These are phyloP conservation scores for Sporisorium scitamineum DNA, from an alignment of 1,284 basidiomycete species.

Conservation along the genomic window DNA sequence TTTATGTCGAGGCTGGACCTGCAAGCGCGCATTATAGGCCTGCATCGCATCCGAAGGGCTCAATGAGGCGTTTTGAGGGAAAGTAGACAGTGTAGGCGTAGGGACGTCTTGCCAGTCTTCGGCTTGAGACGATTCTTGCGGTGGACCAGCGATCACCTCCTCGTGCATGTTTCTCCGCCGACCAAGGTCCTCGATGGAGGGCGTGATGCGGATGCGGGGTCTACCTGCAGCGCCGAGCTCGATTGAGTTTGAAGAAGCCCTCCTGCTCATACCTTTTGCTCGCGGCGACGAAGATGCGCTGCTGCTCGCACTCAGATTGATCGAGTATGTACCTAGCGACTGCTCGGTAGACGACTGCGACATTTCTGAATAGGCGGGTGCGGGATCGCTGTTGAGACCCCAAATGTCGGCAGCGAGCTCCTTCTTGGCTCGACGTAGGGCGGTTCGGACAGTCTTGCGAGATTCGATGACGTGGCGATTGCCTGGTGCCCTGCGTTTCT, in stretches of 20 bases:
- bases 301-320: conserved; percentile 44
- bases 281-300: conserved; percentile 45
- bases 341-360: conserved; percentile 46
- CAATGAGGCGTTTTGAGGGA: conserved; percentile 15
- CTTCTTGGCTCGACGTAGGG: conserved; percentile 41
- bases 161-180: conserved; percentile 39
- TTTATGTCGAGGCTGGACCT: not conserved
- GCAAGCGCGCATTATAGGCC: conserved; percentile 2
- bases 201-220: conserved; percentile 62
- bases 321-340: conserved; percentile 42
- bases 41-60: conserved; percentile 42
- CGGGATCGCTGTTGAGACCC: conserved; percentile 23
- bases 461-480: conserved; percentile 59
- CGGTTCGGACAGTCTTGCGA: conserved; percentile 51
- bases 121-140: conserved; percentile 3
- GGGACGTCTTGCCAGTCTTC: conserved; percentile 36
- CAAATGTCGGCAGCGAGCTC: conserved; percentile 31
- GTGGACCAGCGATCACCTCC: conserved; percentile 22
- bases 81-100: conserved; percentile 13
- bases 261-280: conserved; percentile 11
- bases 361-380: conserved; percentile 5
- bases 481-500: conserved; percentile 52
- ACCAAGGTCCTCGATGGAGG: conserved; percentile 61
- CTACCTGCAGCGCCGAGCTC: conserved; percentile 25
- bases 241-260: conserved; percentile 29